phyloP scores from a whole-genome alignment of 1,284 basidiomycete genomes.

The Apiotrichum akiyoshidainum region DNA sequence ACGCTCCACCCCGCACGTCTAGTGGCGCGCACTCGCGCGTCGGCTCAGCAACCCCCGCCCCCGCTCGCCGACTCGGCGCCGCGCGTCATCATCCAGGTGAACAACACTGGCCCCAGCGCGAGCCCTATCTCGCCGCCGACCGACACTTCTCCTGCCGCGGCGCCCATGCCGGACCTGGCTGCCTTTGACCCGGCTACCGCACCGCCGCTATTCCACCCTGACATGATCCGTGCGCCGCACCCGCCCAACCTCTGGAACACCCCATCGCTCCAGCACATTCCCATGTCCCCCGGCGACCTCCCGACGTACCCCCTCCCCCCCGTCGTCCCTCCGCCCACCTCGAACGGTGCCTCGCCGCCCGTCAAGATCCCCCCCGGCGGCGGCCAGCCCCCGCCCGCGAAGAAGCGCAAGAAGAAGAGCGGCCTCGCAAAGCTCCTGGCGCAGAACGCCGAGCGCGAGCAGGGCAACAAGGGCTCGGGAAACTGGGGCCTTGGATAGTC shows the following conservation, averaged over 20 bases:
- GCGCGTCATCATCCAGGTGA: not conserved
- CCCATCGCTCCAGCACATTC: slow-evolving; percentile 35
- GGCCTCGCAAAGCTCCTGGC: slow-evolving; percentile 47
- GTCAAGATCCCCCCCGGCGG: slow-evolving; percentile 3
- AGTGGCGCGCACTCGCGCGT: slow-evolving; percentile 15
- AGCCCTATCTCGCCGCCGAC: not conserved
- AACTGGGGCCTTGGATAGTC: slow-evolving; percentile 32
- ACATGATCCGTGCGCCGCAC: not conserved
- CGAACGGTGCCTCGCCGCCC: slow-evolving; percentile 3
- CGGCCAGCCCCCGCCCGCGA: slow-evolving; percentile 25
- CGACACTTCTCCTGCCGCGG: slow-evolving; percentile 26
- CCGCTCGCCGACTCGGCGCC: not conserved
- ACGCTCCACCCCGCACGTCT: slow-evolving; percentile 12
- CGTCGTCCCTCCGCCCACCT: slow-evolving; percentile 12
- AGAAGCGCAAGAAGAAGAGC: slow-evolving; percentile 43
- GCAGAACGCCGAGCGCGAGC: slow-evolving; percentile 43
- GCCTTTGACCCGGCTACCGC: too few relatives aligned
- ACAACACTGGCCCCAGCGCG: not conserved
- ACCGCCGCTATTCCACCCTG: not conserved
- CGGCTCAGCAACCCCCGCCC: not conserved
- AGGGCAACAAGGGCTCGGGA: slow-evolving; percentile 22
- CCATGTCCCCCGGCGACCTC: slow-evolving; percentile 34
- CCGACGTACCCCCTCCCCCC: slow-evolving; percentile 40
- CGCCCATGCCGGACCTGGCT: slow-evolving; percentile 10
- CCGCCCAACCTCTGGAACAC: slow-evolving; percentile 9